Evolutionary conservation across 2,329 filamentous ascomycete genomes (phyloP), one percentile per base, ranked within the genome.

Genomic region (Ceratocystis eucalypticola): DNA sequence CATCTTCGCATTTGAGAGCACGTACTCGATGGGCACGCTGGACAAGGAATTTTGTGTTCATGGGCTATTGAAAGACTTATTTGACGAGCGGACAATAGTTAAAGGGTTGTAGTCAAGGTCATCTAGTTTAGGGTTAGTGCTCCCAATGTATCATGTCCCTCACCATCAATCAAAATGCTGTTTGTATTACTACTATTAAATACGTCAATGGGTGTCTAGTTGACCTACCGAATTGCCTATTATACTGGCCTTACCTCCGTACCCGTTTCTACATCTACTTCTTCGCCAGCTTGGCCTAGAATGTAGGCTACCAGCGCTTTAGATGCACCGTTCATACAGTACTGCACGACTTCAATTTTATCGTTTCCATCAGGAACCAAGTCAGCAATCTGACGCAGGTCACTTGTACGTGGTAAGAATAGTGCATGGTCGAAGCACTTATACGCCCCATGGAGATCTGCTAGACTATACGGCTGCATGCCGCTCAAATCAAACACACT

Each of bases 1-100:
- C 74, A 96, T 99, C 72, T 89, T 87, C 74, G 88, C 89, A 0
- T 99, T 96, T 76, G 94, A 99, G 78, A 88, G 87, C 69, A 93
- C 88, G 66, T 99, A 99, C 75, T 85, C 88, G 17, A 92, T 96
- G 85, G 86, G 85, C 45, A 75, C 75, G 53, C 76, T 88, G 30
- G 90, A 95, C 74, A 74, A 80, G 71, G 82, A 85, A 64, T 79
- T 79, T 8, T 91, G 89, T 71, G 78, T 82, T 65, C 77, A 81
- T 70, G 81, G 81, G 61, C 72, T 95, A 68, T 74, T 95, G 72
- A 83, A 77, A 72, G 90, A 95, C 76, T 72, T 95, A 68, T 94
- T 93, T 79, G 88, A 91, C 72, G 89, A 94, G 77, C 82, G 80
- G 72, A 91, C 77, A 67, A 82, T 87, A 72, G 82, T 86, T 17